phyloP scores from a whole-genome alignment of 2,329 filamentous ascomycete genomes.

The Myotisia sp. region DNA sequence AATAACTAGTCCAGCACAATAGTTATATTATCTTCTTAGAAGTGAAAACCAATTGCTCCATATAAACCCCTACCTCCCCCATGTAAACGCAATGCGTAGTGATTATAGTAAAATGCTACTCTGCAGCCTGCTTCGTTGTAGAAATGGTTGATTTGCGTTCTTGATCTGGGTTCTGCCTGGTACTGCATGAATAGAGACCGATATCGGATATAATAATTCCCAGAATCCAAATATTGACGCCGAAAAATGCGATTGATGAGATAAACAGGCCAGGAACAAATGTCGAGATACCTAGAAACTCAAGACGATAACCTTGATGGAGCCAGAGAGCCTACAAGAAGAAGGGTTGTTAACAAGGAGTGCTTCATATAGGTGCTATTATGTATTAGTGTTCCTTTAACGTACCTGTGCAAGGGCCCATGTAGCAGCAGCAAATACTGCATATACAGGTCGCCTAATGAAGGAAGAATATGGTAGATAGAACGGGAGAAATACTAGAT shows the following conservation, averaged over 20 bases:
- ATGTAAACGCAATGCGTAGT: no score
- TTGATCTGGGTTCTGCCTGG: no score
- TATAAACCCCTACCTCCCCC: no score
- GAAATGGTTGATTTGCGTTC: no score
- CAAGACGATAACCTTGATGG: slow-evolving; percentile 59
- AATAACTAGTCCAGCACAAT: no score
- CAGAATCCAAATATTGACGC: slow-evolving; percentile 75
- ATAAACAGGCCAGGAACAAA: slow-evolving; percentile 76
- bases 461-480: slow-evolving; percentile 74
- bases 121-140: no score
- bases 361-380: neutral
- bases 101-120: no score
- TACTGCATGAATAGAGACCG: slow-evolving; percentile 14
- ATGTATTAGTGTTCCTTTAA: slow-evolving; percentile 1
- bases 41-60: no score
- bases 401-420: slow-evolving; percentile 61
- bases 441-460: slow-evolving; percentile 44
- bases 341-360: neutral
- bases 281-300: slow-evolving; percentile 66
- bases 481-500: slow-evolving; percentile 81
- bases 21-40: no score
- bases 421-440: slow-evolving; percentile 48
- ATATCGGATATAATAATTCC: slow-evolving; percentile 63
- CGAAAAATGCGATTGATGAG: slow-evolving; percentile 64
- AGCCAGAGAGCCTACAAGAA: slow-evolving; percentile 49